Evolutionary conservation across 2,329 filamentous ascomycete species (phyloP).

Genomic region (Exophiala sp.): DNA sequence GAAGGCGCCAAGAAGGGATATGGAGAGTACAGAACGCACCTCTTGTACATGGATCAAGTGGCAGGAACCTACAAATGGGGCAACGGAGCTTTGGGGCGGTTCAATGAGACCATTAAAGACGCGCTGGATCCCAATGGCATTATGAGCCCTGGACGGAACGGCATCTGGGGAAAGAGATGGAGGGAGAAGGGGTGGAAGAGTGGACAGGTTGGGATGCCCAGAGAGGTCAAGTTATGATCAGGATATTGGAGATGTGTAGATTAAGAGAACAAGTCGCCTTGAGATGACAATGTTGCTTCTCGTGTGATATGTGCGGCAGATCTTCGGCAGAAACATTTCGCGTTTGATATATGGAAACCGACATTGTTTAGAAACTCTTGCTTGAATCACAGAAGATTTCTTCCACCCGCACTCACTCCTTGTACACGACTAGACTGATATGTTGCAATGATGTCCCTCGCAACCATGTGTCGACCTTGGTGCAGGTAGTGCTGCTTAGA

Average conservation of each 20-base stretch:
- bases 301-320: no score
- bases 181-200: constrained; percentile 14
- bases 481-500: neutral
- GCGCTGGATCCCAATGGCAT: constrained; percentile 50
- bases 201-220: neutral
- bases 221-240: neutral
- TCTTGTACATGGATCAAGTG: constrained; percentile 46
- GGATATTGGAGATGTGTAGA: neutral
- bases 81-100: constrained; percentile 39
- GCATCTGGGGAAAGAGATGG: constrained; percentile 37
- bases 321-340: no score
- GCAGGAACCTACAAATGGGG: constrained; percentile 45
- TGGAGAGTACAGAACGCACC: constrained; percentile 47
- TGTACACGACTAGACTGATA: no score
- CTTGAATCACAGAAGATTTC: no score
- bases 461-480: no score
- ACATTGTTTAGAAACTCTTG: no score
- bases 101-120: constrained; percentile 48
- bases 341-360: no score
- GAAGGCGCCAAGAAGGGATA: constrained; percentile 41
- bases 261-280: neutral
- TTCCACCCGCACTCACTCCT: no score
- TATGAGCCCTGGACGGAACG: constrained; percentile 46
- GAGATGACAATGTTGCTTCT: neutral
- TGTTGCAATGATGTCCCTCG: no score